Base-by-base conservation (phyloP, 495 filamentous ascomycete genomes). In the Lepraria neglecta region DNA sequence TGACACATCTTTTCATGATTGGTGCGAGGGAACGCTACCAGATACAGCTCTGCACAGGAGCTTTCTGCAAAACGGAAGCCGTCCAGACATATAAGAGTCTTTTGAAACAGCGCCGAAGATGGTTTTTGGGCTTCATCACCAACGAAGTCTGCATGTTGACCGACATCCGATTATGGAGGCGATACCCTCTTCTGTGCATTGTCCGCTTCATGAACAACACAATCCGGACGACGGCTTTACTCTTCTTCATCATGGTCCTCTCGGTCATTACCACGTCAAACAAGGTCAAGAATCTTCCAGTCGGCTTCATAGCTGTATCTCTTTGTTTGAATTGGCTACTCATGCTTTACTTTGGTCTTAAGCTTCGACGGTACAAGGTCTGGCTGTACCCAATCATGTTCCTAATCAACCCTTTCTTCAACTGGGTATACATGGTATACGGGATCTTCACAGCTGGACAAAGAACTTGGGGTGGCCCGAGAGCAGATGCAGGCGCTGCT, bases 61-160 rank as follows among this genome's bases (percentile, higher is more conserved):
- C 94, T 11, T 98, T 98, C 68, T 98, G 94, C 78, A 98, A 98
- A 76, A 98, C 94, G 3, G 94, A 97, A 71, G 94, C 94, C 11
- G 94, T 97, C 27, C 90, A 96, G 71, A 91, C 87, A 19, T 92
- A 92, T 68, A 72, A 74, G 53, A 91, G 86, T 70, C 82, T 98
- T 47, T 77, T 97, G 69, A 97, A 98, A 77, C 94, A 98, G 74
- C 87, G 94, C 33, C 87, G 94, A 52, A 82, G 94, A 65, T 98
- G 94, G 94, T 98, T 98, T 69, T 79, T 98, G 51, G 94, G 94
- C 1, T 97, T 95, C 72, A 94, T 98, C 74, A 97, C 94, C 17
- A 98, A 98, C 72, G 94, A 97, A 68, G 92, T 90, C 1, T 97
- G 94, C 76, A 97, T 98, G 94, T 77, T 98, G 75, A 98, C 94